Base-by-base conservation (phyloP, 75 land plant genomes). In the Adiantum capillusveneris region DNA sequence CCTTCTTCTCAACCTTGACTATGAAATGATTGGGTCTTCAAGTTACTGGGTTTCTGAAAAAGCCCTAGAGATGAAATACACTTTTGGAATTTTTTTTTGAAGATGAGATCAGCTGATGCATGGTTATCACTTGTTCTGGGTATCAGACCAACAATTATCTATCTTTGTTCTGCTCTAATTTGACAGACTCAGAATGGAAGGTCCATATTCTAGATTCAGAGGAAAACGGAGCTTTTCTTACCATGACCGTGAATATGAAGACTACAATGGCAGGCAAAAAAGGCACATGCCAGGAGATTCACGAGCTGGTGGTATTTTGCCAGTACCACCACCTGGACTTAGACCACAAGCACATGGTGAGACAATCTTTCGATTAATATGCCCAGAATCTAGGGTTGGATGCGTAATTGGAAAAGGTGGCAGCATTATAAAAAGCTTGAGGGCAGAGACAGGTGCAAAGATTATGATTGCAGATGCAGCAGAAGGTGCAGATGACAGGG, bases 381-480 rank as follows among this genome's bases (percentile, higher is more conserved):
- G 90, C 58, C 62, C 86, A 18, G 78, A 72, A 73, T 83, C 82
- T 16, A 80, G 58, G 59, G 75, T 85, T 65, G 90, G 94, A 9
- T 71, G 81, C 46, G 74, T 88, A 2, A 85, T 88, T 70, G 94
- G 94, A 18, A 88, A 78, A 58, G 83, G 84, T 30, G 94, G 94
- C 0, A 57, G 69, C 16, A 85, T 85, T 42, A 64, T 88, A 12
- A 72, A 52, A 31, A 62, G 71, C 1, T 62, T 88, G 53, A 67
- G 88, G 29, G 67, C 62, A 52, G 93, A 88, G 44, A 79, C 85
- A 34, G 84, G 88, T 17, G 83, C 81, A 13, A 54, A 62, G 26
- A 85, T 88, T 11, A 82, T 52, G 53, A 57, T 85, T 59, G 80
- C 79, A 26, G 66, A 79, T 66, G 25, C 65, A 1, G 70, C 82